Evolutionary conservation across 441 rosid genomes (phyloP).

Genomic region (Jatropha multifida): DNA sequence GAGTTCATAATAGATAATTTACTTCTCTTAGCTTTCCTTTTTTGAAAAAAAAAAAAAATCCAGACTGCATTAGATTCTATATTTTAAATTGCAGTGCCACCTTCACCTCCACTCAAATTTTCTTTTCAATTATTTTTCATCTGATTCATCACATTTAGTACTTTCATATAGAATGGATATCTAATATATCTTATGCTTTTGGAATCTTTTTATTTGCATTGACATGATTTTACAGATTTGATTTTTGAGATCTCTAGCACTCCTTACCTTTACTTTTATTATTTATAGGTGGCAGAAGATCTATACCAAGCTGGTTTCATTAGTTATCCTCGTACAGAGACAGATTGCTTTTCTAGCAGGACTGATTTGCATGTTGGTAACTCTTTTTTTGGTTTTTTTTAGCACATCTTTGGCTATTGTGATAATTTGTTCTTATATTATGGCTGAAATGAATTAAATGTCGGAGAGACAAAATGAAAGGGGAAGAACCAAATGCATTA

Average conservation of each 20-base stretch:
- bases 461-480: background rate
- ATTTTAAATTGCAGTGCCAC: background rate
- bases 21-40: too few species aligned
- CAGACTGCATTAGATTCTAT: background rate
- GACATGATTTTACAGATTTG: background rate
- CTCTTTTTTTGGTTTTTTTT: slow-evolving; percentile 20
- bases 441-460: background rate
- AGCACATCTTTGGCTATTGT: slow-evolving; percentile 18
- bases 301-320: slow-evolving; percentile 95
- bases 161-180: too few species aligned
- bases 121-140: background rate
- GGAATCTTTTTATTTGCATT: background rate
- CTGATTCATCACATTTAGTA: background rate
- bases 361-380: slow-evolving; percentile 88
- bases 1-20: background rate
- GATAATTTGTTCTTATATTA: slow-evolving; percentile 10
- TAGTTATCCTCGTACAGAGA: slow-evolving; percentile 99
- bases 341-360: slow-evolving; percentile 79
- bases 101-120: background rate
- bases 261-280: slow-evolving; percentile 17
- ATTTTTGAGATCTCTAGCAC: slow-evolving; percentile 4
- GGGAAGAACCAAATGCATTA: background rate
- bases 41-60: background rate
- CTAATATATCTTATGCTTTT: background rate
- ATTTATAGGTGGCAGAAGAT: slow-evolving; percentile 88